Conservation (phyloP, 192 early-diverging fungal species). For the Phycomyces nitens region DNA sequence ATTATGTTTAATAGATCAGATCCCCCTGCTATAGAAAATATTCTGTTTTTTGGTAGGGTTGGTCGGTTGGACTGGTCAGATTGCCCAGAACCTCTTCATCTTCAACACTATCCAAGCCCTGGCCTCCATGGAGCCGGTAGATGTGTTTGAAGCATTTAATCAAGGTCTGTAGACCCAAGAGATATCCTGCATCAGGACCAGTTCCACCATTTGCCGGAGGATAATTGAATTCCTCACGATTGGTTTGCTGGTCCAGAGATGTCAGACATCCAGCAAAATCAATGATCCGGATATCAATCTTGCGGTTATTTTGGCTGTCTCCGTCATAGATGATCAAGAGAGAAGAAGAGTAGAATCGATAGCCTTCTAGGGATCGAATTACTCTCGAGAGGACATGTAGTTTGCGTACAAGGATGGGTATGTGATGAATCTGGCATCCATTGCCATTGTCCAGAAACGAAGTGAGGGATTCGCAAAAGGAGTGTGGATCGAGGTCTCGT, state of each 20-base stretch:
- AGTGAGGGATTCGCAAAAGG: conserved; percentile 75
- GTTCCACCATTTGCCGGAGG: conserved; percentile 50
- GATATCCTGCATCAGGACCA: conserved; percentile 74
- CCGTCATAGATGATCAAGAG: conserved; percentile 94
- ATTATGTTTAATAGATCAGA: neutral
- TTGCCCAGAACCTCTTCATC: conserved; percentile 12
- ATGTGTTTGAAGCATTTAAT: conserved; percentile 67
- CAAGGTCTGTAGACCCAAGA: conserved; percentile 71
- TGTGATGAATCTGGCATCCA: conserved; percentile 68
- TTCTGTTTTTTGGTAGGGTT: neutral
- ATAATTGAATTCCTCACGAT: conserved; percentile 27
- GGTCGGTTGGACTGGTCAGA: neutral
- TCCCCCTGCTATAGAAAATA: neutral
- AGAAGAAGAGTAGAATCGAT: conserved; percentile 89
- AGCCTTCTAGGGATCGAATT: conserved; percentile 75
- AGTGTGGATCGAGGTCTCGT: conserved; percentile 74
- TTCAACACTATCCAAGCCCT: neutral
- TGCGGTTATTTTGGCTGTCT: conserved; percentile 24
- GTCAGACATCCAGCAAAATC: conserved; percentile 94
- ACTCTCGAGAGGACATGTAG: conserved; percentile 71
- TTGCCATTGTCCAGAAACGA: conserved; percentile 90
- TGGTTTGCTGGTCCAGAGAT: conserved; percentile 33
- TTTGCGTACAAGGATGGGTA: conserved; percentile 79
- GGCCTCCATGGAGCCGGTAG: conserved; percentile 39
- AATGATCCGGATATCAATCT: conserved; percentile 88